A percentile compares a stretch with the other conserved stretches of the same genome.
Conservation (phyloP, 441 rosid species). For the Brassica balearica region DNA sequence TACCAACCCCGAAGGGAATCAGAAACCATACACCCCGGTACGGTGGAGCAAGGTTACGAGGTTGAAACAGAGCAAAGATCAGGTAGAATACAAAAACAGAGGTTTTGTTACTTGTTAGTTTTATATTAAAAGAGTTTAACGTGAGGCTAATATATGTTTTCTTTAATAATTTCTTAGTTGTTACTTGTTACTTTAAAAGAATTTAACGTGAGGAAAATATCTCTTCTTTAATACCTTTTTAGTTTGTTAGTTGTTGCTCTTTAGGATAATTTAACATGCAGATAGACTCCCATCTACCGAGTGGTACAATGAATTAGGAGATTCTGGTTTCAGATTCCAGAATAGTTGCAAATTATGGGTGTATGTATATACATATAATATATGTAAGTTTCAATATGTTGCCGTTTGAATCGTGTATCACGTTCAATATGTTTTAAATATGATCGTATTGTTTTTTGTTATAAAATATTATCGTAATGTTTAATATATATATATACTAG, state of each 20-base stretch:
- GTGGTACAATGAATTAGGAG: background rate
- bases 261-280: background rate
- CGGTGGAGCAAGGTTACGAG: too few species aligned
- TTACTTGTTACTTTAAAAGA: background rate
- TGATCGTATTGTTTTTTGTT: background rate
- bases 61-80: too few species aligned
- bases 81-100: too few species aligned
- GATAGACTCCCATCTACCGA: background rate
- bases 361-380: background rate
- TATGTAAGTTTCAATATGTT: conserved; percentile 15
- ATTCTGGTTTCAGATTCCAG: conserved; percentile 14
- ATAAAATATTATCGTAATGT: background rate
- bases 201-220: background rate
- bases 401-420: background rate
- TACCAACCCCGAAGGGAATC: too few species aligned
- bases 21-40: too few species aligned
- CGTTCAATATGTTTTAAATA: background rate
- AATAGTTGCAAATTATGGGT: conserved; percentile 7
- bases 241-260: conserved; percentile 14
- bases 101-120: background rate
- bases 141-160: background rate
- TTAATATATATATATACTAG: too few species aligned
- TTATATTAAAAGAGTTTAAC: background rate
- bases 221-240: background rate
- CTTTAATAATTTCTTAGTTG: background rate